Conservation (phyloP, 2,329 filamentous ascomycete genomes). For the Penicillium fuscoglaucum region DNA sequence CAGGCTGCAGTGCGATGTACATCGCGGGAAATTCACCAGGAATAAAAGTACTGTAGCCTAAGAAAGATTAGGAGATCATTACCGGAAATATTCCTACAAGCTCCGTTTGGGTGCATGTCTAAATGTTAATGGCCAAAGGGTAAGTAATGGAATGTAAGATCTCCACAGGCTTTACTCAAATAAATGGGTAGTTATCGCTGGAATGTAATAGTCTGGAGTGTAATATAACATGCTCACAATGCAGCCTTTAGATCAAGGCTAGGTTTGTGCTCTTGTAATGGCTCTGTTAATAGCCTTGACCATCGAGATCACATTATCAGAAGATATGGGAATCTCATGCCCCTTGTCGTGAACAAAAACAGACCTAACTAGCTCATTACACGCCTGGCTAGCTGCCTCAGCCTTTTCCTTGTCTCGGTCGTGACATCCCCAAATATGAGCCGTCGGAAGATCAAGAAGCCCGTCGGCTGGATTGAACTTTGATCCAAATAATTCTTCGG, state of each 20-base stretch:
- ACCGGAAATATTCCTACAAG: neutral
- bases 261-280: neutral
- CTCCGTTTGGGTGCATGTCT: neutral
- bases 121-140: neutral
- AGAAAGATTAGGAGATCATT: neutral
- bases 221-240: neutral
- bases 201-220: neutral
- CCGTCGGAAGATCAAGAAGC: constrained; percentile 15
- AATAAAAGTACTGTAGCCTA: neutral
- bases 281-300: constrained; percentile 14
- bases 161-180: neutral
- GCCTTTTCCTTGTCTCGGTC: constrained; percentile 4
- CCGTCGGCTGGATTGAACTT: neutral
- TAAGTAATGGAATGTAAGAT: neutral
- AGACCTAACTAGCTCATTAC: constrained; percentile 9
- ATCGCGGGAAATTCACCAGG: neutral
- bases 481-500: neutral
- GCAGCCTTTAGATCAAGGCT: neutral
- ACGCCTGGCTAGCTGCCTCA: constrained; percentile 8
- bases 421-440: constrained; percentile 19
- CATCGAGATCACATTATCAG: constrained; percentile 6
- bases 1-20: neutral
- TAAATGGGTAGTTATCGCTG: neutral
- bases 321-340: constrained; percentile 15
- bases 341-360: constrained; percentile 16